A percentile compares a stretch with the other conserved stretches of the same genome.
These are phyloP conservation scores for Suillus clintonianus DNA, from an alignment of 768 basidiomycete genomes.

Conservation along the genomic window DNA sequence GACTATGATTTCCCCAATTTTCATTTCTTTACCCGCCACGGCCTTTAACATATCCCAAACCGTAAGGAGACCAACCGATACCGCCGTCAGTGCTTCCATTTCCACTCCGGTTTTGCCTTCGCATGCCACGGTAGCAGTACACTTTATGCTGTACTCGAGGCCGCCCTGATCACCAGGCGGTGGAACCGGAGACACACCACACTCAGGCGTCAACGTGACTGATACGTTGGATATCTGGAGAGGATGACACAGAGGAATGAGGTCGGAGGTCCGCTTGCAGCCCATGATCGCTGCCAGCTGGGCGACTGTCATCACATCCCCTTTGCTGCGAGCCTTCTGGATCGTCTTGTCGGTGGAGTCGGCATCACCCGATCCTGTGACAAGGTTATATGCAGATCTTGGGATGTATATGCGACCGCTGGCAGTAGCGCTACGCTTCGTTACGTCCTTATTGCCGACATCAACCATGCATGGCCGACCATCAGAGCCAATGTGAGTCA, in stretches of 20 bases:
- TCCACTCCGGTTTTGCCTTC: constrained; percentile 86
- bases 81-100: constrained; percentile 92
- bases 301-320: constrained; percentile 71
- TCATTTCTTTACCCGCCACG: constrained; percentile 86
- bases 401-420: constrained; percentile 73
- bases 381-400: constrained; percentile 60
- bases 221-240: constrained; percentile 70
- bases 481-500: constrained; percentile 74
- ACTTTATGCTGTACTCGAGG: constrained; percentile 53
- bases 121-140: constrained; percentile 69
- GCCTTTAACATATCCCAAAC: constrained; percentile 96
- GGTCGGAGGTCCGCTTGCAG: constrained; percentile 76
- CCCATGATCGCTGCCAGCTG: constrained; percentile 89
- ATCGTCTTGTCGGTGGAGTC: constrained; percentile 27
- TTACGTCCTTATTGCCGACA: constrained; percentile 61
- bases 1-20: constrained; percentile 69
- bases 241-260: constrained; percentile 90
- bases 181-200: background rate
- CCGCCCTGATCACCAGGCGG: background rate
- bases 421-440: constrained; percentile 73
- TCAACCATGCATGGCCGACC: constrained; percentile 87
- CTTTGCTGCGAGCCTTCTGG: constrained; percentile 61
- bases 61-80: constrained; percentile 73
- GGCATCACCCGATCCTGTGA: constrained; percentile 37
- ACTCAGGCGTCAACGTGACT: constrained; percentile 59